A percentile compares a stretch with the other conserved stretches of the same genome.
Conservation (phyloP, 1,139 yeast species). For the Saccharomyces hybrid region DNA sequence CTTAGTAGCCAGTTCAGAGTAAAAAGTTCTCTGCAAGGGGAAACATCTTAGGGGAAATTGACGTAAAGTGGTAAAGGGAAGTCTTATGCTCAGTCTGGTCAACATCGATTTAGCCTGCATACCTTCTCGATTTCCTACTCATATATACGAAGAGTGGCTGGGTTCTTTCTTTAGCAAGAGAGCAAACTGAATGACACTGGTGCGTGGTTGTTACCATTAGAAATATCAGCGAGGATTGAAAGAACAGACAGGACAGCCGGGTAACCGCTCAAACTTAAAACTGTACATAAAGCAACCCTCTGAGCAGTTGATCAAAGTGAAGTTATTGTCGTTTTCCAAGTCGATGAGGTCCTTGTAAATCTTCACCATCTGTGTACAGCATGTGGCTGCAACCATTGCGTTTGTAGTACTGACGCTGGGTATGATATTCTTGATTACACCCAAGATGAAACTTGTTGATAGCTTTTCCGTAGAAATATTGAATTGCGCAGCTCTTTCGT, state of each 20-base stretch:
- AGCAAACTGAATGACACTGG: constrained; percentile 3
- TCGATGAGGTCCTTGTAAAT: constrained; percentile 40
- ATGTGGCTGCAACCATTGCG: constrained; percentile 85
- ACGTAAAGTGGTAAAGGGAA: background rate
- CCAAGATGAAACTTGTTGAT: constrained; percentile 63
- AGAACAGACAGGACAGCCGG: constrained; percentile 63
- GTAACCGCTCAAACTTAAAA: constrained; percentile 52
- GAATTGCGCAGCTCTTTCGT: constrained; percentile 53
- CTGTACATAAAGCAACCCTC: constrained; percentile 71
- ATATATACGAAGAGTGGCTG: background rate
- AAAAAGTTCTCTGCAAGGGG: background rate
- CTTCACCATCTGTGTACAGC: constrained; percentile 84
- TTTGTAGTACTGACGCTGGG: constrained; percentile 95
- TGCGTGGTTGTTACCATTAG: constrained; percentile 34
- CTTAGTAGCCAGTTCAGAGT: constrained; percentile 2
- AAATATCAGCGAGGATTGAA: background rate
- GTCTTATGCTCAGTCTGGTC: background rate
- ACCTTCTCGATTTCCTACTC: background rate
- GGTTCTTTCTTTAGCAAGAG: background rate
- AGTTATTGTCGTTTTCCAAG: constrained; percentile 46
- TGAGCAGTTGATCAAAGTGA: constrained; percentile 82
- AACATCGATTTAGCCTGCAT: background rate
- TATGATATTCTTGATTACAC: constrained; percentile 85
- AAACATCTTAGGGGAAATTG: background rate
- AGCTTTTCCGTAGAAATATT: constrained; percentile 56